Percentiles rank a stretch among this genome's conserved stretches.
Conservation (phyloP, 202 grass and related monocot genomes). For the Panicum virgatum region DNA sequence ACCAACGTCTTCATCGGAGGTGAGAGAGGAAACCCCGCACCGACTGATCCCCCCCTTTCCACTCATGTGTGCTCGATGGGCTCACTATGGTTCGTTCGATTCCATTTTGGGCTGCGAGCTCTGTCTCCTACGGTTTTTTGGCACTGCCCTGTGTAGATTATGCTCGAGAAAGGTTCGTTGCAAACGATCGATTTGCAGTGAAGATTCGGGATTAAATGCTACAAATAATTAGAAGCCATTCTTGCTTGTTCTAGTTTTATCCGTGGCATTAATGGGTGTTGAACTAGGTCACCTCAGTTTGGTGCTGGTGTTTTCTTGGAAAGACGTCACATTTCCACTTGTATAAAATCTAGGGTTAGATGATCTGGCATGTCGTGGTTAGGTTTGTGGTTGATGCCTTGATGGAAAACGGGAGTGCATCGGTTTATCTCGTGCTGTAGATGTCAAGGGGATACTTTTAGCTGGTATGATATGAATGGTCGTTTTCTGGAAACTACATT, state of each 20-base stretch:
- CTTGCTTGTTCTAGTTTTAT: background rate
- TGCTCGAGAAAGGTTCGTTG: background rate
- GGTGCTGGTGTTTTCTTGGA: background rate
- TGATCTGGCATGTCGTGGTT: background rate
- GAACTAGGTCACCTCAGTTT: slow-evolving; percentile 1
- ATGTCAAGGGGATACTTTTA: background rate
- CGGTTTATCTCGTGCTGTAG: background rate
- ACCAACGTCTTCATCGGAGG: slow-evolving; percentile 77
- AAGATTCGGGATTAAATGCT: slow-evolving; percentile 3
- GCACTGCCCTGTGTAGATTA: background rate
- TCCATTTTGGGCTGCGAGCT: background rate
- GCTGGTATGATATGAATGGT: background rate
- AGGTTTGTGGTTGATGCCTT: background rate
- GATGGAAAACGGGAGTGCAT: background rate
- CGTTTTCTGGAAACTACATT: background rate
- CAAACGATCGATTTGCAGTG: background rate
- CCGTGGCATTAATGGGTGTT: background rate
- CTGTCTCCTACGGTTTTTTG: background rate
- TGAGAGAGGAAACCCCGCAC: background rate
- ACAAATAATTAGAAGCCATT: background rate
- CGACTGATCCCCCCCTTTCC: slow-evolving; percentile 12
- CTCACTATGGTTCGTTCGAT: background rate
- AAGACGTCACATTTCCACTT: background rate
- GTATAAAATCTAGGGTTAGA: background rate
- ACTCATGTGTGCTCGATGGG: background rate